These are phyloP conservation scores for Camptophora hylomeconis DNA, from an alignment of 2,329 filamentous ascomycete species.

Conservation along the genomic window DNA sequence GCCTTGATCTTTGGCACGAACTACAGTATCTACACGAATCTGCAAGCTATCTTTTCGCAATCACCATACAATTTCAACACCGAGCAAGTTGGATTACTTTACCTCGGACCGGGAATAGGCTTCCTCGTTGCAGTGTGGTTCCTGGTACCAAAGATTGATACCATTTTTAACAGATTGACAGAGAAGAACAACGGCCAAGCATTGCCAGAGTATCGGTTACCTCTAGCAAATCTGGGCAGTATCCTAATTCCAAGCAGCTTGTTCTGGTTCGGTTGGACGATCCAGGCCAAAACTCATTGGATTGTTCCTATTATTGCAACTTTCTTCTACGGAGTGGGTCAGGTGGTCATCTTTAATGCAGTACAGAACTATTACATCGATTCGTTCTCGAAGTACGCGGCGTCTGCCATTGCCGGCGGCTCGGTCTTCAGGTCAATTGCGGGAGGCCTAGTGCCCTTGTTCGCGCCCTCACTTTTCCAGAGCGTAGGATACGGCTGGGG, in stretches of 20 bases:
- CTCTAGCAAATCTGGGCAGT: constrained; percentile 34
- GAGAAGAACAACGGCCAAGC: constrained; percentile 15
- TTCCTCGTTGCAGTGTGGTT: constrained; percentile 40
- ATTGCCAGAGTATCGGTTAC: constrained; percentile 41
- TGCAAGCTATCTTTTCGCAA: constrained; percentile 36
- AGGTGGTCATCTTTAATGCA: constrained; percentile 40
- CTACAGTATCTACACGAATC: constrained; percentile 48
- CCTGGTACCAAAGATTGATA: constrained; percentile 32
- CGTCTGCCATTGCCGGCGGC: constrained; percentile 33
- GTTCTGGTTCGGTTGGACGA: constrained; percentile 36
- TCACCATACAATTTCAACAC: constrained; percentile 38
- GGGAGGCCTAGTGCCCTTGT: constrained; percentile 38
- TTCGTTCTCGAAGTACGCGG: constrained; percentile 33
- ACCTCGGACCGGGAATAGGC: constrained; percentile 45
- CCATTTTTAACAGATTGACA: constrained; percentile 22
- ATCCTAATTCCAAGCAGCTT: constrained; percentile 31
- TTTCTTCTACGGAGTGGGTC: constrained; percentile 37
- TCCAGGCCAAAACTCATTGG: constrained; percentile 30
- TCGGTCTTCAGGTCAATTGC: constrained; percentile 33
- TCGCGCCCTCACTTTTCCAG: constrained; percentile 29
- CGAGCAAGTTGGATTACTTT: constrained; percentile 44
- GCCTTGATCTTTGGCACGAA: constrained; percentile 45
- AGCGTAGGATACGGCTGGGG: constrained; percentile 26
- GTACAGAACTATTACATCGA: constrained; percentile 35
- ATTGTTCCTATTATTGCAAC: constrained; percentile 31